Percentiles rank a stretch among this genome's conserved stretches.
phyloP scores from a whole-genome alignment of 805 yeast genomes.

The Saturnispora saitoi region DNA sequence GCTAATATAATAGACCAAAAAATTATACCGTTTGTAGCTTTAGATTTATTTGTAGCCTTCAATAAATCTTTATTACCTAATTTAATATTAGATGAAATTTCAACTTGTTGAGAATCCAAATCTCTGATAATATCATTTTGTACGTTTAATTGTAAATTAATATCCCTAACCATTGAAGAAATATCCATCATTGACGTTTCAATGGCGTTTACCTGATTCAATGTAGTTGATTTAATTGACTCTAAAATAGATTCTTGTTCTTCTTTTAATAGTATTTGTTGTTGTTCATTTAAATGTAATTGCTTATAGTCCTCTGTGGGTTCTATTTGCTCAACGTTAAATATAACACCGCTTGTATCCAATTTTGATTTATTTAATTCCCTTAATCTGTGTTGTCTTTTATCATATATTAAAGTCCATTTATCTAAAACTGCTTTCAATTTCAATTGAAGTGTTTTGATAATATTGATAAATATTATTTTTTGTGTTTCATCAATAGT shows the following conservation, averaged over 20 bases:
- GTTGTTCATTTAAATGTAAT: conserved; percentile 36
- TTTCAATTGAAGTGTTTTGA: conserved; percentile 39
- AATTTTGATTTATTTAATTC: conserved; percentile 30
- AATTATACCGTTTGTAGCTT: conserved; percentile 49
- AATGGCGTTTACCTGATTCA: conserved; percentile 50
- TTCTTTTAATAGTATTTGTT: conserved; percentile 44
- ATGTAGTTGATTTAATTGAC: conserved; percentile 48
- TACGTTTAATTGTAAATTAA: conserved; percentile 59
- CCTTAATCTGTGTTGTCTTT: conserved; percentile 35
- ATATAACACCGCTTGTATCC: conserved; percentile 17
- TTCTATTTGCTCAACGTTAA: conserved; percentile 9
- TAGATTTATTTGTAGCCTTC: conserved; percentile 60
- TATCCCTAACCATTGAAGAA: conserved; percentile 63
- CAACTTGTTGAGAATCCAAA: conserved; percentile 58
- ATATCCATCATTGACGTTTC: conserved; percentile 64
- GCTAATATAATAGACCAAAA: conserved; percentile 46
- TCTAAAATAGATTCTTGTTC: conserved; percentile 52
- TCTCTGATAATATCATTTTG: conserved; percentile 65
- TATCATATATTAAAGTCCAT: conserved; percentile 43
- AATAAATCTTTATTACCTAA: conserved; percentile 65
- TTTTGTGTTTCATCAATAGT: conserved; percentile 32
- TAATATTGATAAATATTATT: conserved; percentile 39
- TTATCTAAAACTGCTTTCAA: conserved; percentile 35
- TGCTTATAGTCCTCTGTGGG: conserved; percentile 28
- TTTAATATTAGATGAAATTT: conserved; percentile 53